A percentile compares a stretch with the other conserved stretches of the same genome.
Conservation (phyloP, 345 rosid species). For the Trapa incisa region DNA sequence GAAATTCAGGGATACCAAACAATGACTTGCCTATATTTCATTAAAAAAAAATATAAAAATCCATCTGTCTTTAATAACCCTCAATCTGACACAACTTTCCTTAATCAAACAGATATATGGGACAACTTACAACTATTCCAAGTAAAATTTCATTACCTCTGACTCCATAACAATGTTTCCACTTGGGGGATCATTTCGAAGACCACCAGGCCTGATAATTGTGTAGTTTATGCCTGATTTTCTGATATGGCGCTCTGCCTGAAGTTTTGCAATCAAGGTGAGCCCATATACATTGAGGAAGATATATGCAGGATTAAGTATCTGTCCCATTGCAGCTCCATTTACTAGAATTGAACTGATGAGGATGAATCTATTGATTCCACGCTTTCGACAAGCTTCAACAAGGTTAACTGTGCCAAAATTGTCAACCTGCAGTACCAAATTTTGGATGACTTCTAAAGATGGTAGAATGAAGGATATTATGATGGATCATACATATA, state of each 20-base stretch:
- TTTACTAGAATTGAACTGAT: slow-evolving; percentile 81
- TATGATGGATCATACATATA: not conserved
- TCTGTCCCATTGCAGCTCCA: slow-evolving; percentile 94
- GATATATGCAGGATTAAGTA: slow-evolving; percentile 77
- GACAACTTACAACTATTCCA: not conserved
- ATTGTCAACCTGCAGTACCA: slow-evolving; percentile 51
- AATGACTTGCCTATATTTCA: not conserved
- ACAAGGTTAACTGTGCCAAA: slow-evolving; percentile 76
- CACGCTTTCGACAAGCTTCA: slow-evolving; percentile 62
- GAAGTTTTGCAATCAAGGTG: slow-evolving; percentile 82
- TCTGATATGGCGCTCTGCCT: slow-evolving; percentile 70
- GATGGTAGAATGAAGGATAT: not conserved
- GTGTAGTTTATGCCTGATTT: slow-evolving; percentile 75
- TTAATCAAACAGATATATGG: not conserved
- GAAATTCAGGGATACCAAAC: not conserved
- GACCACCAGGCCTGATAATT: slow-evolving; percentile 74
- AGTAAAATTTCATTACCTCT: slow-evolving; percentile 36
- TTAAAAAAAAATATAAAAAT: not conserved
- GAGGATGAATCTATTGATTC: slow-evolving; percentile 60
- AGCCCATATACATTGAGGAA: slow-evolving; percentile 79
- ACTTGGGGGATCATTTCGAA: slow-evolving; percentile 64
- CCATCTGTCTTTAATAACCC: not conserved
- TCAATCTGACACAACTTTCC: not conserved
- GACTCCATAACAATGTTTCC: slow-evolving; percentile 81
- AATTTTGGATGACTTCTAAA: not conserved